Base-by-base conservation (phyloP, 2,329 filamentous ascomycete genomes). In the Monosporascus sp. region DNA sequence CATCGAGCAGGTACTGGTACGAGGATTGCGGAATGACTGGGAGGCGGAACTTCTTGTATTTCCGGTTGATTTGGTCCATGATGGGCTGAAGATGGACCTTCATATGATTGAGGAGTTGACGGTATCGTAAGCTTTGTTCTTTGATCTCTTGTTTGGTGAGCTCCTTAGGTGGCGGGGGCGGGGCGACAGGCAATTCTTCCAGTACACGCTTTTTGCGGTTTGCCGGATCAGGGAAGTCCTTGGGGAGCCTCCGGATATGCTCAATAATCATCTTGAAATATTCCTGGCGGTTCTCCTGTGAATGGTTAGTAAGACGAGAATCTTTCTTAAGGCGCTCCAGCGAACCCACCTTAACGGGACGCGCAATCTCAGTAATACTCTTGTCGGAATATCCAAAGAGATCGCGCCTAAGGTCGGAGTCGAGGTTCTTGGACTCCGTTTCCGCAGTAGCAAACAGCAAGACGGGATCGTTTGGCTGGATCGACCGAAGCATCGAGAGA, bases 41-140 rank as follows among this genome's bases (percentile, higher is more conserved):
- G 52, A 85, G 84, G 56, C 91, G 82, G 72, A 97, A 97, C 61
- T 91, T 91, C 67, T 87, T 89, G 73, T 96, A 96, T 67, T 88
- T 91, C 57, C 80, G 79, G 69, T 96, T 94, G 67, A 99, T 90
- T 71, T 97, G 91, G 61, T 99, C 93, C 91, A 99, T 97, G 61
- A 97, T 90, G 2, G 90, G 91, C 70, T 97, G 92, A 51, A 99
- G 84, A 51, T 87, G 78, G 40, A 96, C 85, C 74, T 97, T 99
- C 59, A 99, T 76, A 54, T 87, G 76, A 68, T 97, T 97, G 51
- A 97, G 78, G 11, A 87, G 83, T 58, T 93, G 85, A 48, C 90
- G 86, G 65, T 99, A 95, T 57, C 84, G 83, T 70, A 91, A 88
- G 71, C 88, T 88, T 68, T 93, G 85, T 2, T 81, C 83, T 67